Percentiles rank a stretch among this genome's conserved stretches.
These are phyloP conservation scores for Pestalotiopsis sp. DNA, from an alignment of 2,329 filamentous ascomycete species.

Conservation along the genomic window DNA sequence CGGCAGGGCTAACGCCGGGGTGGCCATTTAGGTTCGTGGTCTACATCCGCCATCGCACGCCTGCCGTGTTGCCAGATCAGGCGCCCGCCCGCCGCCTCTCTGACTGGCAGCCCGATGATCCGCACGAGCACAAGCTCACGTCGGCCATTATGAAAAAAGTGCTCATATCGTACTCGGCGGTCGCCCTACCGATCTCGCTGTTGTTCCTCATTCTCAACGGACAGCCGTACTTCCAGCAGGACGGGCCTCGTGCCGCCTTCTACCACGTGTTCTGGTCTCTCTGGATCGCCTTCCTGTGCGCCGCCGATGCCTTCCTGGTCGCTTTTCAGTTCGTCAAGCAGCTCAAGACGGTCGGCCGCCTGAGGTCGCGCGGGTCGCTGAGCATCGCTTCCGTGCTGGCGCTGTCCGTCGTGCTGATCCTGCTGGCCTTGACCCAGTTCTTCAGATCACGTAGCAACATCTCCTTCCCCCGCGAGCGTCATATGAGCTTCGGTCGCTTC, in stretches of 20 bases:
- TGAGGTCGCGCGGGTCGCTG: constrained; percentile 13
- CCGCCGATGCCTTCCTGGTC: constrained; percentile 13
- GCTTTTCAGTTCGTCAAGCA: constrained; percentile 17
- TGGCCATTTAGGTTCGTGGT: constrained; percentile 4
- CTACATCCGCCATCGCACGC: constrained; percentile 13
- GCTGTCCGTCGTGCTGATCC: constrained; percentile 10
- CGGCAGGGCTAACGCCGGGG: too few relatives aligned
- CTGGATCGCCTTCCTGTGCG: constrained; percentile 13
- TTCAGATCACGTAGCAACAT: constrained; percentile 12
- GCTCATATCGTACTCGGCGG: constrained; percentile 5
- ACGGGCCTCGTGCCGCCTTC: not conserved
- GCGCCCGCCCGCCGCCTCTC: constrained; percentile 13
- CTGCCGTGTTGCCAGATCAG: constrained; percentile 9
- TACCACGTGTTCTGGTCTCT: constrained; percentile 10
- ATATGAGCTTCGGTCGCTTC: constrained; percentile 8
- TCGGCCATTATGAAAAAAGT: constrained; percentile 11
- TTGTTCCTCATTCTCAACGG: constrained; percentile 8
- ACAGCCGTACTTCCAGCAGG: constrained; percentile 4
- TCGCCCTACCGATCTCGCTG: constrained; percentile 11
- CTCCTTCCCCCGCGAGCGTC: constrained; percentile 4
- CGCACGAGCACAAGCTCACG: constrained; percentile 14
- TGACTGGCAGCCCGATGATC: constrained; percentile 14
- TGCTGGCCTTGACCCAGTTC: constrained; percentile 13
- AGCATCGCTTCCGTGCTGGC: constrained; percentile 12
- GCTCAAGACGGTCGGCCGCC: constrained; percentile 15